Evolutionary conservation across 1,284 basidiomycete species (phyloP).

Genomic region (Xerocomus amazonicus): DNA sequence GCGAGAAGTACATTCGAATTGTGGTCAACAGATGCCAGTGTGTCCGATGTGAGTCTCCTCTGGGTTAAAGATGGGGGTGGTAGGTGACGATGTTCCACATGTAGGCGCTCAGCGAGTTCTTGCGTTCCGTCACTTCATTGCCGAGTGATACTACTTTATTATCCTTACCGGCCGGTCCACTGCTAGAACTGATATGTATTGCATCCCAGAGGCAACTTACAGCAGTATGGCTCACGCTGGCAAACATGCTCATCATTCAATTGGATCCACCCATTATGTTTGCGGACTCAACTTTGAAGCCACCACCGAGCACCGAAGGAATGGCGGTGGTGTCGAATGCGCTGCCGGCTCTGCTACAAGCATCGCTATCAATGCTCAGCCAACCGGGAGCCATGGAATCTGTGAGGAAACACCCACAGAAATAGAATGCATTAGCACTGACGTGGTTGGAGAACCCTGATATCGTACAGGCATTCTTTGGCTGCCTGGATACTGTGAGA

Average conservation of each 20-base stretch:
- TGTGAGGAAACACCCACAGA: conserved; percentile 40
- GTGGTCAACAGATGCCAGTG: conserved; percentile 73
- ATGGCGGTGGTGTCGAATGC: conserved; percentile 49
- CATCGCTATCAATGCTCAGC: conserved; percentile 55
- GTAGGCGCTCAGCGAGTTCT: conserved; percentile 74
- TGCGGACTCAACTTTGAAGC: conserved; percentile 40
- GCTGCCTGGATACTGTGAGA: conserved; percentile 67
- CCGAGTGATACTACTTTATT: conserved; percentile 72
- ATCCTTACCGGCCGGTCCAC: conserved; percentile 72
- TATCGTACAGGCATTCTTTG: conserved; percentile 84
- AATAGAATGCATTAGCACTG: conserved; percentile 1
- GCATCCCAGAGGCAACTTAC: conserved; percentile 73
- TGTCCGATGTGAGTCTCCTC: conserved; percentile 61
- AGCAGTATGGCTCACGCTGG: conserved; percentile 79
- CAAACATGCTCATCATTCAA: conserved; percentile 73
- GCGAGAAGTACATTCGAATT: conserved; percentile 62
- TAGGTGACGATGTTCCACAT: conserved; percentile 7
- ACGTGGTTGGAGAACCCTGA: conserved; percentile 67
- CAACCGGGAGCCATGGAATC: conserved; percentile 65
- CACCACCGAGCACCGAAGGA: conserved; percentile 40
- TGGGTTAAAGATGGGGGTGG: neutral
- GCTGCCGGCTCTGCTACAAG: conserved; percentile 57
- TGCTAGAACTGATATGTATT: conserved; percentile 74
- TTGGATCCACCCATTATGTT: conserved; percentile 68
- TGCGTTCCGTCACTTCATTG: conserved; percentile 75